phyloP scores from a whole-genome alignment of 2,329 filamentous ascomycete genomes.

The Botrytis fabae region DNA sequence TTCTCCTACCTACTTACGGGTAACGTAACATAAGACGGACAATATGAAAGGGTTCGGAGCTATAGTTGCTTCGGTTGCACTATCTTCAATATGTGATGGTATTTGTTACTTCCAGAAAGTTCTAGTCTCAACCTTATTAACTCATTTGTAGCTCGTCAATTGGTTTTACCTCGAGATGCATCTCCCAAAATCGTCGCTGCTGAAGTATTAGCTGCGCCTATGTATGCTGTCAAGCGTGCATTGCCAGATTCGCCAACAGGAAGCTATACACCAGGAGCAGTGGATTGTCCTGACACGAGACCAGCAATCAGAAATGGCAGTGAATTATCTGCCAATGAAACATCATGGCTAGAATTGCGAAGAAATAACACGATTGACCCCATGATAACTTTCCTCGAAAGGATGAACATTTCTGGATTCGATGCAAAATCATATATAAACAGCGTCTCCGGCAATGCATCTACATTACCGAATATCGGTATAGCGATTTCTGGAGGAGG shows the following conservation, averaged over 20 bases:
- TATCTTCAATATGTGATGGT: conserved; percentile 22
- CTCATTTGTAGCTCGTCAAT: conserved; percentile 41
- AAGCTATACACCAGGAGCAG: conserved; percentile 69
- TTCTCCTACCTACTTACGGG: not conserved
- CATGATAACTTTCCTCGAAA: conserved; percentile 71
- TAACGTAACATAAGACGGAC: not conserved
- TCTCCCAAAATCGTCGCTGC: conserved; percentile 32
- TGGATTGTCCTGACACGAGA: conserved; percentile 67
- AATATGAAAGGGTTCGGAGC: conserved; percentile 20
- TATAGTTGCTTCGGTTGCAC: conserved; percentile 3
- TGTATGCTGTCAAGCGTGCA: conserved; percentile 34
- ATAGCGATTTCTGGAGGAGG: conserved; percentile 82
- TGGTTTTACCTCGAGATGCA: conserved; percentile 31
- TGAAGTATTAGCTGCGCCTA: conserved; percentile 31
- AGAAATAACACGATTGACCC: conserved; percentile 71
- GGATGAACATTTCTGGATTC: conserved; percentile 74
- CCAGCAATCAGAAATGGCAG: conserved; percentile 67
- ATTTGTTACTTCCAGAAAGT: not conserved
- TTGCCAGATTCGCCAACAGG: conserved; percentile 48
- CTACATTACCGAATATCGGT: conserved; percentile 65
- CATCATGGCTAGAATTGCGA: conserved; percentile 69
- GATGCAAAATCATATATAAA: conserved; percentile 74
- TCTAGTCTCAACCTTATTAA: not conserved
- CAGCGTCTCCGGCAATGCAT: conserved; percentile 53
- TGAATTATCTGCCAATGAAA: conserved; percentile 67